Evolutionary conservation across 441 rosid genomes (phyloP), one percentile per base, ranked within the genome.

Genomic region (Populus tomentosa): DNA sequence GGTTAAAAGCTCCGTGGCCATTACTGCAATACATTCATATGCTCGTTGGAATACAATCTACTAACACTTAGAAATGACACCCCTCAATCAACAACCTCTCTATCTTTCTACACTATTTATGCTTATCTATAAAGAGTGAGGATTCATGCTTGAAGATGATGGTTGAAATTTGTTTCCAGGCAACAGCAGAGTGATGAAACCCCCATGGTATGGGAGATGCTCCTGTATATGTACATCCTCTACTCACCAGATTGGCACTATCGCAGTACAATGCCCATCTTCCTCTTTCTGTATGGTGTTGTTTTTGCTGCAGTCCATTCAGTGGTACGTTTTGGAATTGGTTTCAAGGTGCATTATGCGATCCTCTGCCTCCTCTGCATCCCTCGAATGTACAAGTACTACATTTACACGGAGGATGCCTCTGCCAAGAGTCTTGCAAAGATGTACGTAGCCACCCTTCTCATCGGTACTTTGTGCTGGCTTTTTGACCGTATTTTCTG

Each of bases 211-310:
- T 92, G 97, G 97, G 98, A 91, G 81, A 89, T 94, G 88, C 94
- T 94, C 63, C 89, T 94, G 21, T 94, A 94, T 79, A 81, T 94
- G 80, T 92, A 89, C 86, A 89, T 94, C 81, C 91, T 94, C 64
- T 88, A 90, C 86, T 94, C 98, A 16, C 98, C 97, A 63, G 92
- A 94, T 79, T 94, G 98, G 98, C 97, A 94, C 80, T 94, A 94
- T 78, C 79, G 86, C 59, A 88, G 96, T 69, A 92, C 96, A 1
- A 94, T 94, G 98, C 98, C 98, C 14, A 89, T 90, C 63, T 90
- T 91, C 75, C 85, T 92, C 81, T 90, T 92, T 84, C 87, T 90
- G 42, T 94, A 94, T 18, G 96, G 96, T 61, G 92, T 87, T 81
- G 84, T 76, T 72, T 91, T 94, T 80, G 94, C 96, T 0, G 66